Conservation (phyloP, 495 filamentous ascomycete species). For the Melanomma pulvis-pyrius region DNA sequence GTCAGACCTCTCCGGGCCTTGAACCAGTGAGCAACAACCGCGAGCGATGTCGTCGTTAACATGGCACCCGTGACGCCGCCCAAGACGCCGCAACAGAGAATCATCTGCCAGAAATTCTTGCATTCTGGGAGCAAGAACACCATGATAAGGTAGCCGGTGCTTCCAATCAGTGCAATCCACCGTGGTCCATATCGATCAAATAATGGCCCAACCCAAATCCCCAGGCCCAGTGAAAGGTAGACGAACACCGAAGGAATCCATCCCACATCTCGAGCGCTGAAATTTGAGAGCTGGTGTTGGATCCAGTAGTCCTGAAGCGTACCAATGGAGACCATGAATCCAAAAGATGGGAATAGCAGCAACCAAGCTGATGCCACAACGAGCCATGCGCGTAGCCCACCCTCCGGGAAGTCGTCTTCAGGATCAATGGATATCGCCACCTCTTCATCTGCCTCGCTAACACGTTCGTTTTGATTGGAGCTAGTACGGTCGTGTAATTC, state of each 20-base stretch:
- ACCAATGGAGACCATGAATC: slow-evolving; percentile 50
- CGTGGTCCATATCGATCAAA: slow-evolving; percentile 77
- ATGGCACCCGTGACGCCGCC: slow-evolving; percentile 37
- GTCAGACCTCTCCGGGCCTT: slow-evolving; percentile 64
- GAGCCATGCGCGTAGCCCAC: slow-evolving; percentile 42
- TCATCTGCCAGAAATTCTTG: slow-evolving; percentile 65
- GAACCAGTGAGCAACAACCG: slow-evolving; percentile 67
- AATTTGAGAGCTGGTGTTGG: slow-evolving; percentile 51
- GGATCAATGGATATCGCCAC: slow-evolving; percentile 10
- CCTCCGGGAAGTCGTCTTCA: slow-evolving; percentile 40
- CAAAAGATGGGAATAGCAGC: slow-evolving; percentile 41
- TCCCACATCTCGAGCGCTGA: slow-evolving; percentile 54
- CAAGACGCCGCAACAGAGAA: slow-evolving; percentile 60
- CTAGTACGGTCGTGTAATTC: neutral
- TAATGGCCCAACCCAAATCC: slow-evolving; percentile 66
- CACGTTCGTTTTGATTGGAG: neutral
- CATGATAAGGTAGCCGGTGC: slow-evolving; percentile 64
- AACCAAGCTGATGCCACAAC: slow-evolving; percentile 40
- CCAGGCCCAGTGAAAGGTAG: slow-evolving; percentile 60
- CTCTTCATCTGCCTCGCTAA: slow-evolving; percentile 2
- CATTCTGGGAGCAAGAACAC: slow-evolving; percentile 72
- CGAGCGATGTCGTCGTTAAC: slow-evolving; percentile 62
- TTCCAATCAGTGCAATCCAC: slow-evolving; percentile 64
- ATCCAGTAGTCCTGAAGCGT: slow-evolving; percentile 65
- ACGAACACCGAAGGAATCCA: slow-evolving; percentile 62